phyloP scores from a whole-genome alignment of 805 yeast species.

The Priceomyces medius region DNA sequence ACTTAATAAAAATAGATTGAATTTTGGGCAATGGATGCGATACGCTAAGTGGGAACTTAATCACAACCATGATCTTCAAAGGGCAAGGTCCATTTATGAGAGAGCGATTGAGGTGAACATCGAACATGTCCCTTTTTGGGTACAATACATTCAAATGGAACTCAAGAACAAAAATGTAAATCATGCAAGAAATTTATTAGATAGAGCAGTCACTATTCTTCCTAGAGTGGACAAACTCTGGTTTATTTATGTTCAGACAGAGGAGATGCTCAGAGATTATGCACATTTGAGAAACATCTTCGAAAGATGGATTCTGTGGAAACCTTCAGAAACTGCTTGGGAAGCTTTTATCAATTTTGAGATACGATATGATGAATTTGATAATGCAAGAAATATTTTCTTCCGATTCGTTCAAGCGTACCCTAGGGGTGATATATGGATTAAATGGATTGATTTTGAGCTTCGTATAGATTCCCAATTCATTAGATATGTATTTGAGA shows the following conservation, averaged over 20 bases:
- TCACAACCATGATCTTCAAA: conserved; percentile 64
- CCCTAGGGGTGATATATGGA: conserved; percentile 56
- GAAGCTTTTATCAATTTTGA: conserved; percentile 72
- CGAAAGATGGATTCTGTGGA: conserved; percentile 79
- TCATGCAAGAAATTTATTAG: conserved; percentile 84
- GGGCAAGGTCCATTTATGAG: conserved; percentile 88
- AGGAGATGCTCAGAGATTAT: conserved; percentile 70
- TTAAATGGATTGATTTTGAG: conserved; percentile 75
- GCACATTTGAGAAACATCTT: conserved; percentile 63
- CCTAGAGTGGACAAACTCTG: conserved; percentile 86
- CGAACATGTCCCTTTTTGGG: conserved; percentile 81
- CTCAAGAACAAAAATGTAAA: conserved; percentile 68
- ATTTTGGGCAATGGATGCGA: conserved; percentile 85
- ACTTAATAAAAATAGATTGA: conserved; percentile 78
- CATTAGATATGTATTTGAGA: conserved; percentile 63
- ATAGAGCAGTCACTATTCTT: conserved; percentile 68
- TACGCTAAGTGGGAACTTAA: conserved; percentile 87
- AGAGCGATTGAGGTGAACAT: conserved; percentile 78
- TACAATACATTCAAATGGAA: conserved; percentile 77
- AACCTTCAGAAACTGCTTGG: conserved; percentile 71
- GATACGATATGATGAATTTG: conserved; percentile 56
- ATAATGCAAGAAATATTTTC: conserved; percentile 58
- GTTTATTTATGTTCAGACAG: conserved; percentile 79
- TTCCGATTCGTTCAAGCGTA: conserved; percentile 46
- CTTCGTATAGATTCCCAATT: conserved; percentile 35